These are phyloP conservation scores for Eutypella sp. DNA, from an alignment of 2,329 filamentous ascomycete genomes.

Conservation along the genomic window DNA sequence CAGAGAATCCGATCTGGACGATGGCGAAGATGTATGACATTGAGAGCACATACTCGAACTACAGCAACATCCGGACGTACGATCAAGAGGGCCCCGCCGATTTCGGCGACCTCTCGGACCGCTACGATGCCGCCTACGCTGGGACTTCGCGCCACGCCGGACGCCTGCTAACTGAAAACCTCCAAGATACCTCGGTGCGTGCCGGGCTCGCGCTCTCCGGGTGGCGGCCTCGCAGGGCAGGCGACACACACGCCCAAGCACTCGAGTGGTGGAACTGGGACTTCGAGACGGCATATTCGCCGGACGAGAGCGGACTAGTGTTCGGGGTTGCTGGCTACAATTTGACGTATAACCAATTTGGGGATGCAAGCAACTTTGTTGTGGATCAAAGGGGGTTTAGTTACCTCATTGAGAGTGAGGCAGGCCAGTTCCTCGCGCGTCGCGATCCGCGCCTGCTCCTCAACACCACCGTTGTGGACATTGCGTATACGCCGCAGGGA, in stretches of 20 bases:
- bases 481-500: slow-evolving; percentile 46
- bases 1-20: slow-evolving; percentile 59
- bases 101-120: slow-evolving; percentile 44
- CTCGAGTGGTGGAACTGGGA: slow-evolving; percentile 52
- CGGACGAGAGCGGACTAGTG: slow-evolving; percentile 50
- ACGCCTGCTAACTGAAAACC: slow-evolving; percentile 50
- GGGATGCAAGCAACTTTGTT: slow-evolving; percentile 58
- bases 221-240: slow-evolving; percentile 50
- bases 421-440: slow-evolving; percentile 48
- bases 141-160: slow-evolving; percentile 49
- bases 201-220: slow-evolving; percentile 54
- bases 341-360: slow-evolving; percentile 57
- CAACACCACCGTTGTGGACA: slow-evolving; percentile 50
- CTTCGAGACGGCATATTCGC: slow-evolving; percentile 54
- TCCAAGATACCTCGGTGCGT: slow-evolving; percentile 58
- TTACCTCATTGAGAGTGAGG: slow-evolving; percentile 51
- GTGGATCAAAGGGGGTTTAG: slow-evolving; percentile 58
- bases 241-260: slow-evolving; percentile 50
- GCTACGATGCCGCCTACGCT: slow-evolving; percentile 42
- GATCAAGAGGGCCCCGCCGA: slow-evolving; percentile 51
- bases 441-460: slow-evolving; percentile 55
- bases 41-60: slow-evolving; percentile 53
- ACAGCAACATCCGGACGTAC: slow-evolving; percentile 53
- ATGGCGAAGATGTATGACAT: slow-evolving; percentile 55
- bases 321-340: slow-evolving; percentile 55